Evolutionary conservation across 2,329 filamentous ascomycete species (phyloP).

Genomic region (Nigrospora osmanthi): DNA sequence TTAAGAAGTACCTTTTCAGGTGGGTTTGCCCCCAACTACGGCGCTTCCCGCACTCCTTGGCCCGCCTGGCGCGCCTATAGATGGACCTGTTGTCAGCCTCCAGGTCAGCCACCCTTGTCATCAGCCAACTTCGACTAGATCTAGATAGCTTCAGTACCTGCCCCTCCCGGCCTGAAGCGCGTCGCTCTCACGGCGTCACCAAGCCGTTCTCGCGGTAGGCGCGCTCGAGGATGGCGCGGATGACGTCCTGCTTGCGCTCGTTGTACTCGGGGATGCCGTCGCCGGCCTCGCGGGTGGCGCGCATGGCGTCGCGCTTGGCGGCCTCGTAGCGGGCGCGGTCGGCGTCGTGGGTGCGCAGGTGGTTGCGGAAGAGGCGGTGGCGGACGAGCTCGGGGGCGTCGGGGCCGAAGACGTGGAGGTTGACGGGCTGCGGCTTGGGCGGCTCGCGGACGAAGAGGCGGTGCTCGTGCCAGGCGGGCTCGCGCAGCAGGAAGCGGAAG

Average conservation of each 20-base stretch:
- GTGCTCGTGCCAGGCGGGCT: slow-evolving; percentile 39
- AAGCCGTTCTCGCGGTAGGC: slow-evolving; percentile 15
- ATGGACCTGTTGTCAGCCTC: too few species aligned
- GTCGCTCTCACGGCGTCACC: too few species aligned
- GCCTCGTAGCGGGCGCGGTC: slow-evolving; percentile 31
- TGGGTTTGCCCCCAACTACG: too few species aligned
- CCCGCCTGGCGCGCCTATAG: too few species aligned
- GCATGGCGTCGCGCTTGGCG: slow-evolving; percentile 28
- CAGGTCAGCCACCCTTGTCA: too few species aligned
- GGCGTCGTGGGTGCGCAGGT: slow-evolving; percentile 26
- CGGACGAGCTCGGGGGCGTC: slow-evolving; percentile 31
- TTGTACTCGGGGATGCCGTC: slow-evolving; percentile 30
- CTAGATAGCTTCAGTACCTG: too few species aligned
- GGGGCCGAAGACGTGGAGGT: slow-evolving; percentile 40
- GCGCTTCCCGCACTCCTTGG: too few species aligned
- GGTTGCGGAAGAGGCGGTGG: slow-evolving; percentile 36
- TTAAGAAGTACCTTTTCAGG: too few species aligned
- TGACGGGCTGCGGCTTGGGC: slow-evolving; percentile 26
- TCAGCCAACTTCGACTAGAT: too few species aligned
- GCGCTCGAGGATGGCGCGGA: slow-evolving; percentile 28
- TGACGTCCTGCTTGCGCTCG: slow-evolving; percentile 28
- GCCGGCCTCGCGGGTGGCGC: slow-evolving; percentile 16
- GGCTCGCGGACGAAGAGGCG: slow-evolving; percentile 36
- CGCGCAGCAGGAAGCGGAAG: slow-evolving; percentile 36
- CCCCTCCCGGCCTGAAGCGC: too few species aligned